Base-by-base conservation (phyloP, 2,329 filamentous ascomycete species). In the Rhynchosporium graminicola region DNA sequence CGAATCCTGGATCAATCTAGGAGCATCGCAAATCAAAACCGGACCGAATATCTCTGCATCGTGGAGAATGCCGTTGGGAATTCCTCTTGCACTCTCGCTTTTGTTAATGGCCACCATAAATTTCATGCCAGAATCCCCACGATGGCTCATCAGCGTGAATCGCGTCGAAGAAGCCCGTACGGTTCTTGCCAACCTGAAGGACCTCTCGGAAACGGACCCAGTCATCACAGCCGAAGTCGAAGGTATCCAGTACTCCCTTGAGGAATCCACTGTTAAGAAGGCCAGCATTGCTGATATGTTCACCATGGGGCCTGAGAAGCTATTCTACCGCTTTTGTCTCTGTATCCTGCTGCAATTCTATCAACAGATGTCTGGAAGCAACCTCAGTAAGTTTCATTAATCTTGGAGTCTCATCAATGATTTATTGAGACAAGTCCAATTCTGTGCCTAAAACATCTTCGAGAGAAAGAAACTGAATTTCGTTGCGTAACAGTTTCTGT, bases 281-380 rank as follows among this genome's bases (percentile, higher is more conserved):
- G 75, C 76, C 3, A 77, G 73, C 59, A 71, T 81, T 9, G 71
- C 69, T 46, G 77, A 82, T 50, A 74, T 82, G 69, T 73, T 82
- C 67, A 79, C 76, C 66, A 80, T 79, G 75, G 80, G 79, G 60
- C 76, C 80, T 9, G 80, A 82, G 59, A 80, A 80, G 72, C 76
- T 81, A 0, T 71, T 77, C 15, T 82, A 84, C 72, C 79, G 82
- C 29, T 82, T 82, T 69, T 73, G 73, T 2, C 77, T 82, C 10
- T 82, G 79, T 67, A 78, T 82, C 56, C 74, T 80, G 45, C 70
- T 82, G 50, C 80, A 82, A 66, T 76, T 81, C 57, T 78, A 81
- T 73, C 81, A 84, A 66, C 82, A 85, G 65, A 74, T 78, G 33
- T 74, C 71, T 7, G 76, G 71, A 1, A 76, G 76, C 51, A 78